Conservation (phyloP, 805 yeast genomes). For the Saccharomyces paradoxus region DNA sequence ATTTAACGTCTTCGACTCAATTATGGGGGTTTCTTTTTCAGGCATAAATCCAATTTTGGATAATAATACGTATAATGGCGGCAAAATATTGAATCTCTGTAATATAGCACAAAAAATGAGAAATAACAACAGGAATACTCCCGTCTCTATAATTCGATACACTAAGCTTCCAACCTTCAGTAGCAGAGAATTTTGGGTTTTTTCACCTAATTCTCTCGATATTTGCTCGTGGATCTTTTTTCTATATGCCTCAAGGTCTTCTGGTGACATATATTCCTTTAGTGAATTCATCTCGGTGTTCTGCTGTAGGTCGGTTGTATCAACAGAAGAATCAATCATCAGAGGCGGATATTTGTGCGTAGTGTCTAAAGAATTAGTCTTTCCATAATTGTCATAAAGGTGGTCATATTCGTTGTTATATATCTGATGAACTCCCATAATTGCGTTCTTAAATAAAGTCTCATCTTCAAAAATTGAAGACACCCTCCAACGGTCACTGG, state of each 20-base stretch:
- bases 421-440: constrained; percentile 43
- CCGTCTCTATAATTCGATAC: constrained; percentile 34
- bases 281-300: constrained; percentile 8
- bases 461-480: constrained; percentile 32
- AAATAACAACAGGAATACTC: constrained; percentile 31
- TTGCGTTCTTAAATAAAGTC: constrained; percentile 35
- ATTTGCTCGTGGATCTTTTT: constrained; percentile 21
- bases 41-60: constrained; percentile 30
- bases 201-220: constrained; percentile 15
- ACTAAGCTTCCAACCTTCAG: constrained; percentile 24
- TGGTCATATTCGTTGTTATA: constrained; percentile 10
- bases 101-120: constrained; percentile 22
- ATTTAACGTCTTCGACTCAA: neutral
- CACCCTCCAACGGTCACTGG: constrained; percentile 37
- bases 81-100: constrained; percentile 27
- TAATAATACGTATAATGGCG: constrained; percentile 27
- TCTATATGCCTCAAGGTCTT: constrained; percentile 20
- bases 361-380: neutral
- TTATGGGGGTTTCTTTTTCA: constrained; percentile 13
- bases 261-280: constrained; percentile 22
- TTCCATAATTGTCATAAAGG: constrained; percentile 7
- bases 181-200: constrained; percentile 10
- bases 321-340: constrained; percentile 19
- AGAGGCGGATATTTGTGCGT: constrained; percentile 8
- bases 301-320: neutral